Conservation (phyloP, 2,329 filamentous ascomycete species). For the Beauveria pseudobassiana region DNA sequence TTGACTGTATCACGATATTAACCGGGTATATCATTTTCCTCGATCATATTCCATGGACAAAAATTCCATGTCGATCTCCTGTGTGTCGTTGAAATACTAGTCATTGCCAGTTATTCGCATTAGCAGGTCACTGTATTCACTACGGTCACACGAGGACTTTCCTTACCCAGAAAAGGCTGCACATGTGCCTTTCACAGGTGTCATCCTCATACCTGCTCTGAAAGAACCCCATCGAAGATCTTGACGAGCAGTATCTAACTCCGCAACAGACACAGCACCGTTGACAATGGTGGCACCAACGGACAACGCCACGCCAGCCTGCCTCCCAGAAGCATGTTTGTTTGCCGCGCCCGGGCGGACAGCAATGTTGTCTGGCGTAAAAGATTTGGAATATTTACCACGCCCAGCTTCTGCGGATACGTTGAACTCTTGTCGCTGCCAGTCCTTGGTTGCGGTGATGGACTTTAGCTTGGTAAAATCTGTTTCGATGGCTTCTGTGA, state of each 20-base stretch:
- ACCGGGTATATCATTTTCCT: conserved; percentile 47
- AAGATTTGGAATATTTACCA: conserved; percentile 60
- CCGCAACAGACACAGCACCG: conserved; percentile 52
- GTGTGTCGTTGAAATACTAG: conserved; percentile 69
- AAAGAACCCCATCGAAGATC: conserved; percentile 67
- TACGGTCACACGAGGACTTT: neutral
- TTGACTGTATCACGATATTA: conserved; percentile 68
- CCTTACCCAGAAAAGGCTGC: conserved; percentile 71
- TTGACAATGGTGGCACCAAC: conserved; percentile 40
- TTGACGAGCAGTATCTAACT: conserved; percentile 52
- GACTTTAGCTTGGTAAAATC: conserved; percentile 56
- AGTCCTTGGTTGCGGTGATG: conserved; percentile 47
- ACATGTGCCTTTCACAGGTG: conserved; percentile 57
- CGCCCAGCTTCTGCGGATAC: conserved; percentile 48
- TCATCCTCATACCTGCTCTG: conserved; percentile 58
- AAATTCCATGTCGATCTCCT: conserved; percentile 78
- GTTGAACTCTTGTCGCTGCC: conserved; percentile 62
- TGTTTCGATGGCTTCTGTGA: conserved; percentile 63
- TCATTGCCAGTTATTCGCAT: conserved; percentile 11
- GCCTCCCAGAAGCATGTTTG: conserved; percentile 32
- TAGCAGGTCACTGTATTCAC: neutral
- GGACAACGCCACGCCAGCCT: conserved; percentile 48
- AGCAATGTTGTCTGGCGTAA: conserved; percentile 48
- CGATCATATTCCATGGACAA: conserved; percentile 57
- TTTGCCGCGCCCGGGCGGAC: conserved; percentile 28